phyloP scores from a whole-genome alignment of 345 rosid species.

The Boechera retrofracta region DNA sequence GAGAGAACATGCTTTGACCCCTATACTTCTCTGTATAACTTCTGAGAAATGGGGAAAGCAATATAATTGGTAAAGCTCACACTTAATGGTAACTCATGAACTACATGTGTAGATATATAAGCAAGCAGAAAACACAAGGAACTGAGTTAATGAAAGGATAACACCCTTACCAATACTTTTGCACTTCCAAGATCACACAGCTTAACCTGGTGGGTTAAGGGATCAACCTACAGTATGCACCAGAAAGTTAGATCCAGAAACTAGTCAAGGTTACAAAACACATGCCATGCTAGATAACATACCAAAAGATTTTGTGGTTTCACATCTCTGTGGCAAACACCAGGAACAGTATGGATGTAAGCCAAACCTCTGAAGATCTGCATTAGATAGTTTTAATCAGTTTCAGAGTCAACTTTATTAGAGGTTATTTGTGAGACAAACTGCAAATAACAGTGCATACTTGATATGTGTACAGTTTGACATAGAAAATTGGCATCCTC shows the following conservation, averaged over 20 bases:
- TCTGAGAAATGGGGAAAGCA: too few relatives aligned
- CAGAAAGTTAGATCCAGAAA: slow-evolving; percentile 27
- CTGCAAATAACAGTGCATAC: slow-evolving; percentile 46
- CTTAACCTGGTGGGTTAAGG: slow-evolving; percentile 79
- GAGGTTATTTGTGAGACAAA: slow-evolving; percentile 6
- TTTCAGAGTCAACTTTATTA: slow-evolving; percentile 1
- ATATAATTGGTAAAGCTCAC: neutral
- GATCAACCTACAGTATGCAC: slow-evolving; percentile 64
- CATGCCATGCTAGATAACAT: slow-evolving; percentile 25
- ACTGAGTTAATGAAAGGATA: neutral
- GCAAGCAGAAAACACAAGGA: slow-evolving; percentile 1
- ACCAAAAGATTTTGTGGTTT: slow-evolving; percentile 96
- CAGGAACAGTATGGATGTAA: slow-evolving; percentile 78
- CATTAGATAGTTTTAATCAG: slow-evolving; percentile 24
- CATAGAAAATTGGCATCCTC: slow-evolving; percentile 78
- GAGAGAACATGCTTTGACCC: neutral
- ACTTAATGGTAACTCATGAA: neutral
- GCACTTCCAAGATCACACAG: slow-evolving; percentile 88
- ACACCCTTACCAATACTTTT: slow-evolving; percentile 64
- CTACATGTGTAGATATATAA: slow-evolving; percentile 7
- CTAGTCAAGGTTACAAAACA: slow-evolving; percentile 6
- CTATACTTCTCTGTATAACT: too few relatives aligned
- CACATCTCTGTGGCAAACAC: slow-evolving; percentile 91
- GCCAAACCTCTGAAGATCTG: slow-evolving; percentile 71
- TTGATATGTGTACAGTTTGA: slow-evolving; percentile 80